A percentile compares a stretch with the other conserved stretches of the same genome.
phyloP scores from a whole-genome alignment of 2,329 filamentous ascomycete genomes.

The Penicillium sp. region DNA sequence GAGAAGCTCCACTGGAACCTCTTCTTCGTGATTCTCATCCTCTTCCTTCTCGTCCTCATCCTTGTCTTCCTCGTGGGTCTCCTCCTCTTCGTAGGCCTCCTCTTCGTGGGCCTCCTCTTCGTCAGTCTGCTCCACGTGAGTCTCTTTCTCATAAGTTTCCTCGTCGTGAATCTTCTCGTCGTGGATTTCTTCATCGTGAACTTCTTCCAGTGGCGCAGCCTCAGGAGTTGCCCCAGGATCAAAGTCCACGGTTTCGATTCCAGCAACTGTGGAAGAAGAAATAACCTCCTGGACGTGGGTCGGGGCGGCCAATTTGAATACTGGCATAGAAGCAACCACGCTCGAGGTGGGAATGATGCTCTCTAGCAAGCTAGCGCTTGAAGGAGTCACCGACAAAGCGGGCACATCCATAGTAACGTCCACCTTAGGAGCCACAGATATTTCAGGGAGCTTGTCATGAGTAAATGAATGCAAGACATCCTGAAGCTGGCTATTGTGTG shows the following conservation, averaged over 20 bases:
- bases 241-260: neutral
- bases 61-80: neutral
- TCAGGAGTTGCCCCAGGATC: neutral
- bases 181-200: neutral
- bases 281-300: neutral
- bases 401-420: neutral
- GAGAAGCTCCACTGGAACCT: neutral
- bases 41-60: too few relatives aligned
- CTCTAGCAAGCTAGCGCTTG: neutral
- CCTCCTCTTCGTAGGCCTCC: neutral
- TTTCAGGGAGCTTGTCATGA: neutral
- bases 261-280: neutral
- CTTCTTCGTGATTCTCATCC: neutral
- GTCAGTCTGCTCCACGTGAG: neutral
- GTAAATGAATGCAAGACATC: slow-evolving; percentile 27
- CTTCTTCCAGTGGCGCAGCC: neutral
- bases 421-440: neutral
- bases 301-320: neutral
- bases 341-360: neutral
- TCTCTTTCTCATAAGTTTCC: neutral
- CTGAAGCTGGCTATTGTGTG: slow-evolving; percentile 4
- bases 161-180: neutral
- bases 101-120: neutral
- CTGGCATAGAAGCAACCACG: neutral
- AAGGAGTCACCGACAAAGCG: neutral